phyloP scores from a whole-genome alignment of 352 stramenopile genomes.

The Globisporangium cederbergense region DNA sequence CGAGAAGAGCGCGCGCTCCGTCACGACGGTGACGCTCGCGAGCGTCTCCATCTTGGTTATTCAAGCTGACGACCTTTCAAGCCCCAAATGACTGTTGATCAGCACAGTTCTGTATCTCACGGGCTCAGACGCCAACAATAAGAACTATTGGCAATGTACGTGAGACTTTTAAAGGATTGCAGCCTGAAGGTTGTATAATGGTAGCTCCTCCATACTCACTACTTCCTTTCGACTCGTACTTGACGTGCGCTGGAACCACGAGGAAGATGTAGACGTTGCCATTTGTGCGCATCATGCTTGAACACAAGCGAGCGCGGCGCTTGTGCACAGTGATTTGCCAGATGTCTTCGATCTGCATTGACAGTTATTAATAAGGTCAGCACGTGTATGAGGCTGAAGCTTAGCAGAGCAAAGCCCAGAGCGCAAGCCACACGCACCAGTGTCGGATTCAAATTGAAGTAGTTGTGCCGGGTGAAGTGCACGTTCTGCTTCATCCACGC shows the following conservation, averaged over 20 bases:
- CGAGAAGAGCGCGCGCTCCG: slow-evolving; percentile 45
- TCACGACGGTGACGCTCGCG: slow-evolving; percentile 22
- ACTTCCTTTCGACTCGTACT: slow-evolving; percentile 17
- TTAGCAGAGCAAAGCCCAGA: background rate
- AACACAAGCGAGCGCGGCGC: slow-evolving; percentile 21
- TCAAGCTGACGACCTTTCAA: too few species aligned
- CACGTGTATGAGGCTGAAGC: background rate
- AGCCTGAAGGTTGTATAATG: too few species aligned
- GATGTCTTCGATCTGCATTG: slow-evolving; percentile 39
- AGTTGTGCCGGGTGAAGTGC: slow-evolving; percentile 78
- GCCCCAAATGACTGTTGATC: too few species aligned
- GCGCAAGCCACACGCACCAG: slow-evolving; percentile 37
- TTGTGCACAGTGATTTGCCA: slow-evolving; percentile 26
- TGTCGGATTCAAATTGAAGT: slow-evolving; percentile 85
- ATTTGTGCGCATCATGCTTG: slow-evolving; percentile 23
- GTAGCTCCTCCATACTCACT: background rate
- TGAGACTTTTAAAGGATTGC: too few species aligned
- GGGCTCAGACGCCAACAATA: too few species aligned
- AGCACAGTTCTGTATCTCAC: too few species aligned
- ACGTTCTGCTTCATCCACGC: slow-evolving; percentile 88
- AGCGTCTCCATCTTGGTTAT: slow-evolving; percentile 2
- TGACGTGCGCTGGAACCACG: slow-evolving; percentile 31
- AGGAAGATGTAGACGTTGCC: slow-evolving; percentile 45
- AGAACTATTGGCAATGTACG: too few species aligned
- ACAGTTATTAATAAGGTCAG: slow-evolving; percentile 6